Evolutionary conservation across 768 basidiomycete genomes (phyloP), one percentile per base, ranked within the genome.

Genomic region (Clitopilus hobsonii): DNA sequence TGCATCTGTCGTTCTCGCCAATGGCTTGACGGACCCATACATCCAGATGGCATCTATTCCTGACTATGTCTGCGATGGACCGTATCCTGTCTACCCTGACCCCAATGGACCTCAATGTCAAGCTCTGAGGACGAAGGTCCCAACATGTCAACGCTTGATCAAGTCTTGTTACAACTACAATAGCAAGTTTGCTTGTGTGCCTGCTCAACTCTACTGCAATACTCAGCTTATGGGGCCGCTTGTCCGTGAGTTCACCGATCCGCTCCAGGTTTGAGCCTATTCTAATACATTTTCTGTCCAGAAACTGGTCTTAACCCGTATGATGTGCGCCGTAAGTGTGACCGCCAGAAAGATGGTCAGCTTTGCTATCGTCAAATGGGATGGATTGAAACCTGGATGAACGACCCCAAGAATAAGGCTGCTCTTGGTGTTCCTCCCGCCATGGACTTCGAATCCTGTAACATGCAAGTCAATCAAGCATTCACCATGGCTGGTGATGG

Each of bases 311-410:
- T 87, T 49, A 98, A 98, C 71, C 85, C 91, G 7, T 98, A 98
- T 69, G 95, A 98, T 63, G 88, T 91, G 3, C 85, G 93, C 58
- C 72, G 68, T 54, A 77, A 74, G 58, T 97, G 95, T 65, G 86
- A 97, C 65, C 80, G 76, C 36, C 58, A 74, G 25, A 81, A 80
- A 62, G 88, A 94, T 57, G 88, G 86, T 2, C 73, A 80, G 2
- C 74, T 91, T 2, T 93, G 91, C 73, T 93, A 91, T 67, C 75
- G 67, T 55, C 78, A 96, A 72, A 85, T 97, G 81, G 63, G 69
- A 16, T 97, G 91, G 90, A 84, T 97, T 64, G 95, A 97, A 61
- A 80, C 76, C 0, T 98, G 86, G 81, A 76, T 98, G 80, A 97
- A 98, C 67, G 71, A 82, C 51, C 79, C 86, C 4, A 78, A 79